Base-by-base conservation (phyloP, 441 rosid species). In the Bocquillonia castaneifolia region DNA sequence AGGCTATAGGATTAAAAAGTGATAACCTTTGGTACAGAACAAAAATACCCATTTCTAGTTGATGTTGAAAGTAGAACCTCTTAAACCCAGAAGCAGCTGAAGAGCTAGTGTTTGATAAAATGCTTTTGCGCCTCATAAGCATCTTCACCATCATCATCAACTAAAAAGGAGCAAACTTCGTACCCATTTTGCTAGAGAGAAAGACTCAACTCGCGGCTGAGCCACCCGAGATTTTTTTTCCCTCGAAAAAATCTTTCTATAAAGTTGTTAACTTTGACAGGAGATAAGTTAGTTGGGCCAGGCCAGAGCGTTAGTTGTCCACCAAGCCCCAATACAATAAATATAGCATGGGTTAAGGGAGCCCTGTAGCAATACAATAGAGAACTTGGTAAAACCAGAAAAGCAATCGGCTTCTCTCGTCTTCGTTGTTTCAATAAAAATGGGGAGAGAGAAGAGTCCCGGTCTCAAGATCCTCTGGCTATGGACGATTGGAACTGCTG, bases 401-500 rank as follows among this genome's bases (percentile, higher is more conserved):
- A 10, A 48, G 53, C 1, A 50, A 9, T 22, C 14, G 22, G 4
- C 23, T 50, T 50, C 2, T 18, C 10, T 50, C 28, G 20, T 10
- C 26, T 34, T 58, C n/a, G 2, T 36, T 36, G 40, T 10, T 18
- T 47, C 1, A 3, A 47, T 3, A 10, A 60, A 63, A 63, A 90
- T 84, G 95, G 76, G 74, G 70, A 81, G 91, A 72, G 91, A 88
- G 74, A 83, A 73, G 80, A 88, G 90, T 70, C 93, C 97, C 8
- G 97, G 93, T 64, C 77, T 89, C 64, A 91, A 86, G 78, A 92
- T 92, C 74, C 93, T 92, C 69, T 92, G 96, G 97, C 25, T 88
- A 48, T 92, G 97, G 97, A 88, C 97, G 52, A 39, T 91, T 53
- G 97, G 93, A 72, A 91, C 97, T 34, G 96, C 97, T 40, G 96